Percentiles rank a stretch among this genome's conserved stretches.
These are phyloP conservation scores for Magnolia officinalis DNA, from an alignment of 164 flowering plant species.

Conservation along the genomic window DNA sequence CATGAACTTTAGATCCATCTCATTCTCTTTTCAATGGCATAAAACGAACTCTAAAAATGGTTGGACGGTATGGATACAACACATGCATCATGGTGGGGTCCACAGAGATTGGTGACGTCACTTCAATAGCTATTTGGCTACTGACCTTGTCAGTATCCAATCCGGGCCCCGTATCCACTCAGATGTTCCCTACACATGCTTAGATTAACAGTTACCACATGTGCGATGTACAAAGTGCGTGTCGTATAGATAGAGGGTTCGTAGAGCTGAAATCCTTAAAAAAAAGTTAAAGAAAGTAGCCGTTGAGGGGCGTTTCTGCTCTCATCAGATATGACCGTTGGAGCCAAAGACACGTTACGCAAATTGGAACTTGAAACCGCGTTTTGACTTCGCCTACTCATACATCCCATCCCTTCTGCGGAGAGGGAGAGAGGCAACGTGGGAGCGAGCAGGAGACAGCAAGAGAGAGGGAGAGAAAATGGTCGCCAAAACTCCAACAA, in stretches of 20 bases:
- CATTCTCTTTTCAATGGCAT: no score
- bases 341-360: conserved; percentile 22
- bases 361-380: conserved; percentile 7
- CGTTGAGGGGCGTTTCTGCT: conserved; percentile 15
- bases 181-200: no score
- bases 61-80: no score
- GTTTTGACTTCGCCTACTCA: not conserved
- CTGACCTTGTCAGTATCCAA: no score
- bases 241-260: not conserved
- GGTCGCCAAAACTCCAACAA: conserved; percentile 92
- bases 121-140: no score
- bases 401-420: not conserved
- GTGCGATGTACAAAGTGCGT: not conserved
- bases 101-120: no score
- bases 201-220: no score
- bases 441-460: conserved; percentile 9
- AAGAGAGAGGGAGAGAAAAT: conserved; percentile 26
- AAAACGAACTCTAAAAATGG: no score
- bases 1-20: no score
- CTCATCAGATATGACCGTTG: conserved; percentile 36
- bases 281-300: conserved; percentile 17
- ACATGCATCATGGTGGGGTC: no score
- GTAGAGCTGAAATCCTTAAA: not conserved
- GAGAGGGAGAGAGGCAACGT: conserved; percentile 6
- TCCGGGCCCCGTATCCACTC: no score